These are phyloP conservation scores for Populus ilicifolia DNA, from an alignment of 345 rosid genomes.

Conservation along the genomic window DNA sequence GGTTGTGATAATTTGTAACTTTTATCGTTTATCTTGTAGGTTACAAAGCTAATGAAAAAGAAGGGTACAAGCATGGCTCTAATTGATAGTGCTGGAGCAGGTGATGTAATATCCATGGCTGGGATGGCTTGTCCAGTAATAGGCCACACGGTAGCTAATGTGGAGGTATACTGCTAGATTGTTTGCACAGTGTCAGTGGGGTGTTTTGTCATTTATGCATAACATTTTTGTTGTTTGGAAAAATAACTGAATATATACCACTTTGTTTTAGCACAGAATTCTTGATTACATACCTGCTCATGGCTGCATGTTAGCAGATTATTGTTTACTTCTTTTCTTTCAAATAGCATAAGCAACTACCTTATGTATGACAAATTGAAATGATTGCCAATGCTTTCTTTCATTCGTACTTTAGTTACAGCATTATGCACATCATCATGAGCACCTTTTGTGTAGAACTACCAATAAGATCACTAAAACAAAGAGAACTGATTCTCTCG, in stretches of 20 bases:
- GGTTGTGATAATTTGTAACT: neutral
- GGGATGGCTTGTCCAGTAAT: conserved; percentile 82
- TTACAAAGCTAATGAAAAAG: conserved; percentile 94
- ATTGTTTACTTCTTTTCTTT: neutral
- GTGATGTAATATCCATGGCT: conserved; percentile 90
- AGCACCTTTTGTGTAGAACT: neutral
- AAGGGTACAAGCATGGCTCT: conserved; percentile 78
- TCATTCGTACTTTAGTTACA: neutral
- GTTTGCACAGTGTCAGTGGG: neutral
- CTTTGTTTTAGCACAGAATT: neutral
- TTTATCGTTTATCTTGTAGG: conserved; percentile 42
- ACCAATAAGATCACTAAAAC: too few relatives aligned
- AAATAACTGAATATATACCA: neutral
- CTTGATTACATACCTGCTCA: neutral
- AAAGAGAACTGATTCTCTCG: too few relatives aligned
- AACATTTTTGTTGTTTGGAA: neutral
- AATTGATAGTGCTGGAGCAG: conserved; percentile 89
- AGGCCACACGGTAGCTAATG: conserved; percentile 84
- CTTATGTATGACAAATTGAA: neutral
- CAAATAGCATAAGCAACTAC: neutral
- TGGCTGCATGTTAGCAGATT: neutral
- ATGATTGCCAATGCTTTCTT: neutral
- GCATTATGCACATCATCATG: neutral
- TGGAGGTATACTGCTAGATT: conserved; percentile 49
- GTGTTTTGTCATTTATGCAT: conserved; percentile 1